Percentiles rank a stretch among this genome's conserved stretches.
Evolutionary conservation across 768 basidiomycete genomes (phyloP).

Genomic region (Leccinum fibrillosum): DNA sequence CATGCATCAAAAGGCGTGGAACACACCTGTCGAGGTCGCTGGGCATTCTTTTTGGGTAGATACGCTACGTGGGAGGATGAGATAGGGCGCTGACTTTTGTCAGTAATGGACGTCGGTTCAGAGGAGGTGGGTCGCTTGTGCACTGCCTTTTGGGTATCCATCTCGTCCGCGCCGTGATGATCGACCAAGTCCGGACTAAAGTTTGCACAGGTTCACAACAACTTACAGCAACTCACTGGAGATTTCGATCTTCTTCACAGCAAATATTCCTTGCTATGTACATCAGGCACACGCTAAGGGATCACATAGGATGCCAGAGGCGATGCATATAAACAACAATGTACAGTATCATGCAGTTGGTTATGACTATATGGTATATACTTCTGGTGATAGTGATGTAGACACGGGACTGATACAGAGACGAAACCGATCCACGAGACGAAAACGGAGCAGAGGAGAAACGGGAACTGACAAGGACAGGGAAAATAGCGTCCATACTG

Average conservation of each 20-base stretch:
- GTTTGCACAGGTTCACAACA: background rate
- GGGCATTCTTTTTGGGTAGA: slow-evolving; percentile 37
- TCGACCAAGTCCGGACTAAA: slow-evolving; percentile 11
- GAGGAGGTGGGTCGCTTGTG: slow-evolving; percentile 19
- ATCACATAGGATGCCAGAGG: slow-evolving; percentile 11
- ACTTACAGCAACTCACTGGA: slow-evolving; percentile 6
- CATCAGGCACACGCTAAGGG: slow-evolving; percentile 23
- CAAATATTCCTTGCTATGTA: slow-evolving; percentile 11
- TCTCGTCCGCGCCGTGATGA: slow-evolving; percentile 16
- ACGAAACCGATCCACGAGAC: slow-evolving; percentile 15
- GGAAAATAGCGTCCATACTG: background rate
- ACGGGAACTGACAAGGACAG: background rate
- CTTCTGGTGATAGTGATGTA: slow-evolving; percentile 28
- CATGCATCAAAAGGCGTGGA: slow-evolving; percentile 28
- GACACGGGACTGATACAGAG: slow-evolving; percentile 22
- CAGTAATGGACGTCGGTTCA: background rate
- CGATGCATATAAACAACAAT: slow-evolving; percentile 29
- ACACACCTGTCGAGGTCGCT: slow-evolving; percentile 58
- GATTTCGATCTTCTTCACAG: slow-evolving; percentile 10
- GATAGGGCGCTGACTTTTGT: slow-evolving; percentile 31
- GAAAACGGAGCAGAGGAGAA: slow-evolving; percentile 8
- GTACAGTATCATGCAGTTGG: slow-evolving; percentile 33
- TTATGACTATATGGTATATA: slow-evolving; percentile 31
- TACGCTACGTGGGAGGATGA: background rate
- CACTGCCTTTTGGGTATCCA: slow-evolving; percentile 20